Conservation (phyloP, 2,329 filamentous ascomycete genomes). For the Colletotrichum phormii region DNA sequence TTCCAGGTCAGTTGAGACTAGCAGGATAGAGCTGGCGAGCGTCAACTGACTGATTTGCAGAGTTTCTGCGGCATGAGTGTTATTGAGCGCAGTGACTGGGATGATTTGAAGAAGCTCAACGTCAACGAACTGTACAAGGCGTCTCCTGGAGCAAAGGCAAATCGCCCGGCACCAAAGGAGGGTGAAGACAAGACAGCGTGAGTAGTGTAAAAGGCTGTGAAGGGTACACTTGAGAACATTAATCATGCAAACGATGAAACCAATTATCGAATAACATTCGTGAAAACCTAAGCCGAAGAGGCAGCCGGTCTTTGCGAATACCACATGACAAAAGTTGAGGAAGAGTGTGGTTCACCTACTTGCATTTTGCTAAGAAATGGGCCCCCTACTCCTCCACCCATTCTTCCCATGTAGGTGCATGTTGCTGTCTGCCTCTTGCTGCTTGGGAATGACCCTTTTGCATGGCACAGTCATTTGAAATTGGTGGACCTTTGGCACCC, state of each 20-base stretch:
- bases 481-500: neutral
- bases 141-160: slow-evolving; percentile 14
- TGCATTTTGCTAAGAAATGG: no score
- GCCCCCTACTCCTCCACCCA: no score
- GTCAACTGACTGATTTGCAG: slow-evolving; percentile 53
- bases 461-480: neutral
- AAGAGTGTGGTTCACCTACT: no score
- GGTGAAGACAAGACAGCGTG: neutral
- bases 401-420: no score
- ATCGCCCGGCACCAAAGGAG: neutral
- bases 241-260: neutral
- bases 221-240: neutral
- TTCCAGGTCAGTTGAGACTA: slow-evolving; percentile 72
- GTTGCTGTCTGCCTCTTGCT: no score
- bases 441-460: no score
- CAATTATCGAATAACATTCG: no score
- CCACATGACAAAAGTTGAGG: no score
- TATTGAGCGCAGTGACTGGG: slow-evolving; percentile 76
- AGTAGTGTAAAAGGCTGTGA: neutral
- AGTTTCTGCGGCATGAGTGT: slow-evolving; percentile 84
- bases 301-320: no score
- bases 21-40: neutral
- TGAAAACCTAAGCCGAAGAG: no score
- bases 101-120: slow-evolving; percentile 81
- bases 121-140: slow-evolving; percentile 76